Percentiles rank a stretch among this genome's conserved stretches.
phyloP scores from a whole-genome alignment of 345 rosid genomes.

The Linum trigynum region DNA sequence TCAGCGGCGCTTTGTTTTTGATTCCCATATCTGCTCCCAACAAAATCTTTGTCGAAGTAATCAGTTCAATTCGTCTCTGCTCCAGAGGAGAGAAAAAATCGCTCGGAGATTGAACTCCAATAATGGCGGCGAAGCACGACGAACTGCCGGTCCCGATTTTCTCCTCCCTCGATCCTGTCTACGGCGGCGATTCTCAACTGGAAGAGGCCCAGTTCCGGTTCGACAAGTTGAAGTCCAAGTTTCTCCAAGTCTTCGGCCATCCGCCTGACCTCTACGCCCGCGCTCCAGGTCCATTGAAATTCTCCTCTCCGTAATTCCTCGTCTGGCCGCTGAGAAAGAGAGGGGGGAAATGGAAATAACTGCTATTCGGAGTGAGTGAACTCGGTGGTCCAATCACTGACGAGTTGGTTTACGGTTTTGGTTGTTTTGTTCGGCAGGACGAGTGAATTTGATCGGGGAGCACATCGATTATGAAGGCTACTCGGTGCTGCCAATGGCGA shows the following conservation, averaged over 20 bases:
- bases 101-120: too few species aligned
- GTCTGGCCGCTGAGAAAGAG: conserved; percentile 11
- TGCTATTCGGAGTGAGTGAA: not conserved
- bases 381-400: not conserved
- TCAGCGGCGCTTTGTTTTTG: too few species aligned
- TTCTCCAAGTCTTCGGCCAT: conserved; percentile 49
- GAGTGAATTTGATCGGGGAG: conserved; percentile 97
- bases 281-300: conserved; percentile 60
- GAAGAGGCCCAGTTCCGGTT: conserved; percentile 75
- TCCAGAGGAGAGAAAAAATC: too few species aligned
- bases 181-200: conserved; percentile 67
- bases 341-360: not conserved
- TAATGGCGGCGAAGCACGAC: conserved; percentile 53
- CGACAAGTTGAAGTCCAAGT: conserved; percentile 53
- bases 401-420: not conserved
- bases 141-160: conserved; percentile 52
- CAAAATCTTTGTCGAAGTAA: too few species aligned
- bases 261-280: conserved; percentile 68
- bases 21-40: too few species aligned
- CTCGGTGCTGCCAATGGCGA: conserved; percentile 96
- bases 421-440: conserved; percentile 34
- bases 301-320: not conserved
- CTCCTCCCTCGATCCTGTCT: conserved; percentile 56
- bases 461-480: conserved; percentile 98
- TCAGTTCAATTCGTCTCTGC: too few species aligned